Evolutionary conservation across 2,329 filamentous ascomycete genomes (phyloP), one percentile per base, ranked within the genome.

Genomic region (Lithohypha guttulata): DNA sequence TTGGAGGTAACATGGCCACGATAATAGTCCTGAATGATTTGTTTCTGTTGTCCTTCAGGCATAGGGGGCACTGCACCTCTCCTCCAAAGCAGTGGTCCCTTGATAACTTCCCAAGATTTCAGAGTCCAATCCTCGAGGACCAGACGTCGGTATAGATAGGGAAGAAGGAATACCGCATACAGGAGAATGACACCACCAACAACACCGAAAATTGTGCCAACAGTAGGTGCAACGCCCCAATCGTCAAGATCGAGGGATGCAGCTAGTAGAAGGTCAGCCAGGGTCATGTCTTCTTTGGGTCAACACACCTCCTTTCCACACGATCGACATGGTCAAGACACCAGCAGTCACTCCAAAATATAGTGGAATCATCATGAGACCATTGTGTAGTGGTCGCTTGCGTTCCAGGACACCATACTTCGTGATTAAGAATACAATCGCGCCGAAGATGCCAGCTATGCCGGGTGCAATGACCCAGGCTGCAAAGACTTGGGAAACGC

Each of bases 391-490:
- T 6, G 81, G 79, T 59, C 82, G 75, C 60, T 70, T 75, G 57
- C 81, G 79, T 46, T 79, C 58, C 55, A 81, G 79, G 3, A 86
- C 80, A n/a, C 70, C 61, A 22, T 73, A 36, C 66, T 83, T 83
- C 65, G 84, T 79, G 43, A 83, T 66, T 68, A 71, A 67, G 68
- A 84, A 85, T 61, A 84, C 81, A 55, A 62, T 62, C 28, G 79
- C 71, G 43, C 53, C 79, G 43, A 84, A 84, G 54, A 64, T 65
- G 35, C 56, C 81, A 2, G 80, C 69, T 53, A 81, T 79, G 47
- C 64, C 53, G 1, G 81, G 81, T 19, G 81, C 81, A 70, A 85
- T 82, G 49, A 66, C 71, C 9, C 81, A 68, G 51, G 77, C 77
- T 32, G 77, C 75, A 49, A 81, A 81, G 62, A 82, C 81, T 52